Conservation (phyloP, 2,329 filamentous ascomycete genomes). For the Aspergillus calidoustus region DNA sequence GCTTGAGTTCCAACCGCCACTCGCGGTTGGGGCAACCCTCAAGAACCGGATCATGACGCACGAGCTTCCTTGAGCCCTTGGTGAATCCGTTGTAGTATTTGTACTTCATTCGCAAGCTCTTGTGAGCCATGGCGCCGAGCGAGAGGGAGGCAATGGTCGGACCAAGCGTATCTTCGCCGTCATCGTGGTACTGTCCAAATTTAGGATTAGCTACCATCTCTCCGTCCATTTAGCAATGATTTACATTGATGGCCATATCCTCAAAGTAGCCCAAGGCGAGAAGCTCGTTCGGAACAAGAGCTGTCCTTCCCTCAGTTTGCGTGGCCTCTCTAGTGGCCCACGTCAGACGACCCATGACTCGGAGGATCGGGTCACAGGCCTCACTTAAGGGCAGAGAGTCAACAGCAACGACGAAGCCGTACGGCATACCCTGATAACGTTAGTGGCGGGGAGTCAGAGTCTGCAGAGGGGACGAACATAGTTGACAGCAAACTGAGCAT, state of each 20-base stretch:
- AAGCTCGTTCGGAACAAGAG: slow-evolving; percentile 58
- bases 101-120: slow-evolving; percentile 60
- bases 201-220: not conserved
- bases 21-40: slow-evolving; percentile 34
- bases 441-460: not conserved
- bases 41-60: slow-evolving; percentile 38
- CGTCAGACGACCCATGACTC: slow-evolving; percentile 55
- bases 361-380: slow-evolving; percentile 48
- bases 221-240: slow-evolving; percentile 17
- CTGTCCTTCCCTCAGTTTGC: slow-evolving; percentile 24
- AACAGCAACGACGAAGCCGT: slow-evolving; percentile 61
- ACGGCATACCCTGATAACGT: slow-evolving; percentile 56
- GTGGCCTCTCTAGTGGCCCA: slow-evolving; percentile 57
- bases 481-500: slow-evolving; percentile 55
- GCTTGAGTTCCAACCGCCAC: slow-evolving; percentile 31
- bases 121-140: slow-evolving; percentile 56
- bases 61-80: slow-evolving; percentile 20
- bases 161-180: slow-evolving; percentile 61
- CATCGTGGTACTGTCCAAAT: slow-evolving; percentile 58
- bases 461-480: slow-evolving; percentile 39
- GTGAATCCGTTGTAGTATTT: slow-evolving; percentile 48
- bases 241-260: slow-evolving; percentile 56
- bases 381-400: slow-evolving; percentile 48
- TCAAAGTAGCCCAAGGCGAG: slow-evolving; percentile 61
- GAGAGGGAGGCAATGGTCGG: slow-evolving; percentile 61